Percentiles rank a stretch among this genome's conserved stretches.
Conservation (phyloP, 129 eudicot species). For the Kitagawia praeruptora region DNA sequence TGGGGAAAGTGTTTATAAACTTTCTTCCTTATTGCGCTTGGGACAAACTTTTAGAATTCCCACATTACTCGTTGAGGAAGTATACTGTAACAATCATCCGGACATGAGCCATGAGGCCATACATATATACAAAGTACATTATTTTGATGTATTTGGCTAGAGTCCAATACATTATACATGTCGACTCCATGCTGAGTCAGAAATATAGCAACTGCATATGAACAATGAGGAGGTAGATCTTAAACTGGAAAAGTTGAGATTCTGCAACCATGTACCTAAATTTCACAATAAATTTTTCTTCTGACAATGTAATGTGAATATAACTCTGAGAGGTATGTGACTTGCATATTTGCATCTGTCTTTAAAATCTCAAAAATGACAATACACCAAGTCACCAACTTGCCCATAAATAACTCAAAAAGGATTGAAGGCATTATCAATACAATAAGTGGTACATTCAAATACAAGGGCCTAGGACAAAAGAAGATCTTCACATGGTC, state of each 20-base stretch:
- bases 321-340: background rate
- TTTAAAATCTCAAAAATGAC: background rate
- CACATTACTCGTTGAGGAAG: too few species aligned
- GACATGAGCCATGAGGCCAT: too few species aligned
- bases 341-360: background rate
- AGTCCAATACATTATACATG: background rate
- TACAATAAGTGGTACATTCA: background rate
- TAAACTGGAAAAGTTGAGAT: background rate
- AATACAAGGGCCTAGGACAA: background rate
- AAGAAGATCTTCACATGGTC: background rate
- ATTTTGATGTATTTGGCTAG: background rate
- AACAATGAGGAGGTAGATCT: background rate
- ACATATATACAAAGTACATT: background rate
- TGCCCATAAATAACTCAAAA: background rate
- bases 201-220: background rate
- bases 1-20: too few species aligned
- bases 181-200: background rate
- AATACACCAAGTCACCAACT: background rate
- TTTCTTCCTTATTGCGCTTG: too few species aligned
- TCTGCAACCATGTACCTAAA: background rate
- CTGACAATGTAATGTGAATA: background rate
- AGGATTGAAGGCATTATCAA: background rate
- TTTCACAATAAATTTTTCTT: background rate
- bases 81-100: too few species aligned
- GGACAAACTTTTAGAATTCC: too few species aligned